These are phyloP conservation scores for Solanum medicagineum DNA, from an alignment of 257 asterid genomes.

Conservation along the genomic window DNA sequence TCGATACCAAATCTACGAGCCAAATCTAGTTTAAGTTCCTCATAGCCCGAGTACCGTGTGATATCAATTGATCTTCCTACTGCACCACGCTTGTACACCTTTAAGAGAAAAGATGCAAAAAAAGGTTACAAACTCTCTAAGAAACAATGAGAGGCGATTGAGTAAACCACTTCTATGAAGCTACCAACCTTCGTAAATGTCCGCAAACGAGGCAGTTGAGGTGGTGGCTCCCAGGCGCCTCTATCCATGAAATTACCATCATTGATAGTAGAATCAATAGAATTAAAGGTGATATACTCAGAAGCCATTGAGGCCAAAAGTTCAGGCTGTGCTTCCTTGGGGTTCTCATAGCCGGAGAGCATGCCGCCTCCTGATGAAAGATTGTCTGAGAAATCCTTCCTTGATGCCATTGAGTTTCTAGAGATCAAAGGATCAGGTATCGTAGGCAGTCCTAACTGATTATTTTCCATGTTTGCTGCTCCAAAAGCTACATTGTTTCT, in stretches of 20 bases:
- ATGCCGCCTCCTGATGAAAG: conserved; percentile 52
- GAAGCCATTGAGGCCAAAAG: conserved; percentile 84
- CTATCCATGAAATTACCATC: conserved; percentile 61
- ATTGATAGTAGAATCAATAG: conserved; percentile 65
- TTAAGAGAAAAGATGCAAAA: neutral
- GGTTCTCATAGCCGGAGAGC: conserved; percentile 50
- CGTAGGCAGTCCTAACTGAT: conserved; percentile 56
- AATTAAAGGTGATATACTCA: conserved; percentile 69
- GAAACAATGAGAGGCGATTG: neutral
- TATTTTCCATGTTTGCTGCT: conserved; percentile 39
- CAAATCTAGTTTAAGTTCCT: conserved; percentile 81
- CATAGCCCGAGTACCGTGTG: conserved; percentile 72
- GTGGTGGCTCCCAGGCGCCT: conserved; percentile 66
- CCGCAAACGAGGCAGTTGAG: conserved; percentile 74
- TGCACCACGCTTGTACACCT: conserved; percentile 98
- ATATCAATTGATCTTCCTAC: conserved; percentile 96
- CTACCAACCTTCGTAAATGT: conserved; percentile 77
- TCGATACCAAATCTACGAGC: conserved; percentile 94
- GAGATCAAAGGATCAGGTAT: conserved; percentile 50
- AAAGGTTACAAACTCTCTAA: neutral
- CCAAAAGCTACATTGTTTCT: conserved; percentile 41
- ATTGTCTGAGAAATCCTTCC: conserved; percentile 43
- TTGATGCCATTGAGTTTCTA: conserved; percentile 40
- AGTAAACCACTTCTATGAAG: neutral
- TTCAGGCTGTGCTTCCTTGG: conserved; percentile 72